Evolutionary conservation across 2,329 filamentous ascomycete species (phyloP).

Genomic region (Colletotrichum cuscutae): DNA sequence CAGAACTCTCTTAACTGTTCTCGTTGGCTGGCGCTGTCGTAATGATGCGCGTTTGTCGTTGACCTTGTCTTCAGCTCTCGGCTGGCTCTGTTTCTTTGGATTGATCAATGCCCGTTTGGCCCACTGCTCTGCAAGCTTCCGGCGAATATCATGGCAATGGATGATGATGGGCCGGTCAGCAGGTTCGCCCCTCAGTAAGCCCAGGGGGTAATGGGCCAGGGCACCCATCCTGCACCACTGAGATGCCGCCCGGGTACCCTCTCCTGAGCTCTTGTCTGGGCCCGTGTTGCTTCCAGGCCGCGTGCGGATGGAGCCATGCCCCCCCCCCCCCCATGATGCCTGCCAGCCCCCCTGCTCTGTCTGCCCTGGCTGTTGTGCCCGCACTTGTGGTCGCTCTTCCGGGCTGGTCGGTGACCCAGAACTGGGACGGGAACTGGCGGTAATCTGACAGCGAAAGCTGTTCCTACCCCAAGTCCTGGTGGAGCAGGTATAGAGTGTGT

Average conservation of each 20-base stretch:
- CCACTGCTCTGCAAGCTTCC: slow-evolving; percentile 20
- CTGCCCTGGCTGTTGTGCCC: slow-evolving; percentile 4
- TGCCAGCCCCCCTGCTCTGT: neutral
- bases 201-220: slow-evolving; percentile 6
- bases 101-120: neutral
- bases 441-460: slow-evolving; percentile 31
- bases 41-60: neutral
- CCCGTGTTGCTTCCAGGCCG: slow-evolving; percentile 29
- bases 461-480: slow-evolving; percentile 18
- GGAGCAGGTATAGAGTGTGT: slow-evolving; percentile 24
- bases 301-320: slow-evolving; percentile 32
- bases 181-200: slow-evolving; percentile 9
- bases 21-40: neutral
- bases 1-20: neutral
- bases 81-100: neutral
- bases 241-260: slow-evolving; percentile 29
- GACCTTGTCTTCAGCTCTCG: neutral
- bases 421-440: slow-evolving; percentile 30
- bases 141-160: slow-evolving; percentile 22
- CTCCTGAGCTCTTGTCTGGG: slow-evolving; percentile 29
- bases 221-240: neutral
- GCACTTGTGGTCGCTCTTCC: neutral
- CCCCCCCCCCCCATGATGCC: slow-evolving; percentile 13
- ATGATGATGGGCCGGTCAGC: slow-evolving; percentile 20
- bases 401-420: slow-evolving; percentile 7